phyloP scores from a whole-genome alignment of 163 green algal species.

The Scenedesmus sp. region DNA sequence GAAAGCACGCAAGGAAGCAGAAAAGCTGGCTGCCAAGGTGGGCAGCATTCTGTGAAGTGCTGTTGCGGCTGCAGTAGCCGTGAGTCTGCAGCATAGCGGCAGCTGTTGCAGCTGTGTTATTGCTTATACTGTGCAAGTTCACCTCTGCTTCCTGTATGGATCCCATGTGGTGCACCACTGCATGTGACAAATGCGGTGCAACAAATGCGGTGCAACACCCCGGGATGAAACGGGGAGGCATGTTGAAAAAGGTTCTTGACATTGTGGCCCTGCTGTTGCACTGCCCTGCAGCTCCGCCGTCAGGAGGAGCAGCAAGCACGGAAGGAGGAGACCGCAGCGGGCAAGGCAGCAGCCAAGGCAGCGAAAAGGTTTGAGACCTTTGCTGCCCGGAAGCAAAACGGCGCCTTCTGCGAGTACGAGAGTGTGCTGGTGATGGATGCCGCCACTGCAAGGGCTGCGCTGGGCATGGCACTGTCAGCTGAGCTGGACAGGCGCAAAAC shows the following conservation, averaged over 20 bases:
- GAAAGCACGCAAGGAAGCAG: constrained; percentile 36
- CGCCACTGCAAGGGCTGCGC: neutral
- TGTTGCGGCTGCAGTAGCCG: neutral
- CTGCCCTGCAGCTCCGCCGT: neutral
- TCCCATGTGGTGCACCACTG: too few species aligned
- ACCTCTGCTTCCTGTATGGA: too few species aligned
- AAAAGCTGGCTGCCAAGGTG: constrained; percentile 42
- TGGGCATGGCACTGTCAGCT: constrained; percentile 18
- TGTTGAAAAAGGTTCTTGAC: neutral
- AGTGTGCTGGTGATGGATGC: constrained; percentile 31
- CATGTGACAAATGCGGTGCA: neutral
- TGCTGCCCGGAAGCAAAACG: neutral
- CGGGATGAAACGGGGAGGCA: neutral
- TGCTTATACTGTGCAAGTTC: too few species aligned
- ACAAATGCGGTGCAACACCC: neutral
- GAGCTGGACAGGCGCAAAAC: constrained; percentile 39
- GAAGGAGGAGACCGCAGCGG: neutral
- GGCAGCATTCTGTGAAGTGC: neutral
- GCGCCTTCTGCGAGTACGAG: constrained; percentile 33
- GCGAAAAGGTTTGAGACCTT: constrained; percentile 41
- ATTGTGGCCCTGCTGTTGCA: neutral
- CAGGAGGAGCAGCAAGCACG: neutral
- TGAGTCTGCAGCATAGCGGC: too few species aligned
- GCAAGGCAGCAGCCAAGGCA: constrained; percentile 38
- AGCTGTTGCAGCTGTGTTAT: too few species aligned